phyloP scores from a whole-genome alignment of 108 stramenopile species.

The Skeletonema potamos region DNA sequence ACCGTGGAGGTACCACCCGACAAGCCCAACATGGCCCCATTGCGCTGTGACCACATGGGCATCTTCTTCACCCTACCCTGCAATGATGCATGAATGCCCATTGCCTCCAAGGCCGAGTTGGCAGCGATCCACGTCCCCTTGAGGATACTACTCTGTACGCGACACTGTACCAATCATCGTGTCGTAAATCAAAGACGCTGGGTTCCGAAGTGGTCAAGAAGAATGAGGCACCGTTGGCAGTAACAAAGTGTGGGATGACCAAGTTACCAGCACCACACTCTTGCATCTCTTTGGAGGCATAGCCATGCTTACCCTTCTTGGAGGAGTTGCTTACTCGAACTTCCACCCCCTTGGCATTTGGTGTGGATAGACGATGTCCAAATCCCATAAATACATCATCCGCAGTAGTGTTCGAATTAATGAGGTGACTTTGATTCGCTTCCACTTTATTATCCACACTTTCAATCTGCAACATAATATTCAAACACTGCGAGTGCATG shows the following conservation, averaged over 20 bases:
- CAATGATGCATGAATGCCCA: slow-evolving; percentile 35
- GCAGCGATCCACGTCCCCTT: slow-evolving; percentile 20
- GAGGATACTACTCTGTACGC: slow-evolving; percentile 26
- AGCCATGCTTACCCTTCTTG: slow-evolving; percentile 17
- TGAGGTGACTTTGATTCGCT: slow-evolving; percentile 33
- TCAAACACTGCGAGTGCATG: not conserved
- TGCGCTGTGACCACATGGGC: slow-evolving; percentile 51
- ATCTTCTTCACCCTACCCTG: slow-evolving; percentile 34
- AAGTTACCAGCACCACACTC: slow-evolving; percentile 6
- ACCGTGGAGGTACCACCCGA: slow-evolving; percentile 48
- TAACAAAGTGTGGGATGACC: slow-evolving; percentile 47
- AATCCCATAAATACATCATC: slow-evolving; percentile 54
- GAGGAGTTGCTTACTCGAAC: slow-evolving; percentile 35
- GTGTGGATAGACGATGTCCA: slow-evolving; percentile 28
- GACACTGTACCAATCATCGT: slow-evolving; percentile 28
- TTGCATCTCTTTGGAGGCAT: slow-evolving; percentile 3
- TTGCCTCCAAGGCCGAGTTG: slow-evolving; percentile 20
- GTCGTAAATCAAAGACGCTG: slow-evolving; percentile 39
- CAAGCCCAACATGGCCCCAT: slow-evolving; percentile 49
- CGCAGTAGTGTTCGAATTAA: not conserved
- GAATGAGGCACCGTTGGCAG: slow-evolving; percentile 28
- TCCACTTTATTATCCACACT: not conserved
- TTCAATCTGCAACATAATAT: slow-evolving; percentile 2
- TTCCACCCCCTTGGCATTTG: slow-evolving; percentile 41
- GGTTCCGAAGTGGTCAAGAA: slow-evolving; percentile 41